phyloP scores from a whole-genome alignment of 164 flowering plant species.

The Aristolochia californica region DNA sequence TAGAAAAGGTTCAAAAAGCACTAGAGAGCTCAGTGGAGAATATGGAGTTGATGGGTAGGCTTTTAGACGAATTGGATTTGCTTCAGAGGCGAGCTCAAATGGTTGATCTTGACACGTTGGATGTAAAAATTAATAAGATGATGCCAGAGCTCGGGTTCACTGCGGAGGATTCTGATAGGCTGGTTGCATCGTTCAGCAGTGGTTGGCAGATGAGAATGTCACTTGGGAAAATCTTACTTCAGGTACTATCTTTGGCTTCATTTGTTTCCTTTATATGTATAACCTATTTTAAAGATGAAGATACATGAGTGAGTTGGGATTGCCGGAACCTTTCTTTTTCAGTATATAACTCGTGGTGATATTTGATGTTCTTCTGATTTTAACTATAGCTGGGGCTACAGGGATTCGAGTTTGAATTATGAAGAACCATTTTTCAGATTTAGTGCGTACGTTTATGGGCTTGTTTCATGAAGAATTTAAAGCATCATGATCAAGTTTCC shows the following conservation, averaged over 20 bases:
- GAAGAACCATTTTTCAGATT: too few species aligned
- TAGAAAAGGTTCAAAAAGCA: conserved; percentile 91
- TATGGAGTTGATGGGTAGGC: conserved; percentile 89
- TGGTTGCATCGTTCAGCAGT: conserved; percentile 87
- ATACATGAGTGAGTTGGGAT: too few species aligned
- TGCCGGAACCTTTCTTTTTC: too few species aligned
- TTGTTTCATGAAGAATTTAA: too few species aligned
- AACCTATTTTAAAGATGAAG: too few species aligned
- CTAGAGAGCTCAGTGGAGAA: conserved; percentile 73
- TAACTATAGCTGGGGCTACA: too few species aligned
- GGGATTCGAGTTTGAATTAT: too few species aligned
- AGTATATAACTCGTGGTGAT: too few species aligned
- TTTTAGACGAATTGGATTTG: conserved; percentile 94
- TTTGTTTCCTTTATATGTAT: too few species aligned
- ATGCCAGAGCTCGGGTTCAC: conserved; percentile 92
- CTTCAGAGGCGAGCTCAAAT: conserved; percentile 81
- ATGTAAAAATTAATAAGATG: conserved; percentile 76
- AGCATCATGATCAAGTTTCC: too few species aligned
- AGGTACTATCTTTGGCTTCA: conserved; percentile 38
- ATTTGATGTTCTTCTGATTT: too few species aligned
- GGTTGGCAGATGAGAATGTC: conserved; percentile 99
- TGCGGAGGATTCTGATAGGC: conserved; percentile 74
- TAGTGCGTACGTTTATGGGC: too few species aligned
- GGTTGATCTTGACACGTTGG: conserved; percentile 68
- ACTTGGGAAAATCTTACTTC: conserved; percentile 90